Conservation (phyloP, 2,329 filamentous ascomycete genomes). For the Grosmannia penicillata region DNA sequence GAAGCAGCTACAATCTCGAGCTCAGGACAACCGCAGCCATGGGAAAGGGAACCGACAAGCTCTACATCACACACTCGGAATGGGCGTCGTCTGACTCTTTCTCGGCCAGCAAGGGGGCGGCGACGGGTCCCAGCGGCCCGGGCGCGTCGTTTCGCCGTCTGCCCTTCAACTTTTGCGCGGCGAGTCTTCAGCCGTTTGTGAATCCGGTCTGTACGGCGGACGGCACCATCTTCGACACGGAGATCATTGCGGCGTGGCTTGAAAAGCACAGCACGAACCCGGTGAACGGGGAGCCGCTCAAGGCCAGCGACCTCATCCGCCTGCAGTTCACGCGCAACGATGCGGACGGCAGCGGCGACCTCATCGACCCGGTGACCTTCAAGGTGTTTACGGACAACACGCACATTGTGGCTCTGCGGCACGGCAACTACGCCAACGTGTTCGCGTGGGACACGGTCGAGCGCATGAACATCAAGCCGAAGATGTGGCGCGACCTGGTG, state of each 20-base stretch:
- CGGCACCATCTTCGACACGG: constrained; percentile 88
- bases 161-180: constrained; percentile 95
- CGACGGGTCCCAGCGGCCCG: constrained; percentile 23
- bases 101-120: constrained; percentile 57
- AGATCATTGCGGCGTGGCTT: constrained; percentile 87
- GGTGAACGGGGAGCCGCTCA: constrained; percentile 65
- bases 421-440: constrained; percentile 77
- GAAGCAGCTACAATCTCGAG: no score
- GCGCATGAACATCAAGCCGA: constrained; percentile 88
- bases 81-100: constrained; percentile 88
- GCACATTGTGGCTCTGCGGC: constrained; percentile 77
- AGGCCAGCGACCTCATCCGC: constrained; percentile 72
- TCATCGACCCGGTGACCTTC: constrained; percentile 92
- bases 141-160: constrained; percentile 58
- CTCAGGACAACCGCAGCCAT: constrained; percentile 15
- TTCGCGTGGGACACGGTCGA: constrained; percentile 95
- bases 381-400: constrained; percentile 98
- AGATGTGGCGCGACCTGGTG: constrained; percentile 86
- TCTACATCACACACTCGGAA: constrained; percentile 86
- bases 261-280: constrained; percentile 90
- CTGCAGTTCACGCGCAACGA: constrained; percentile 88
- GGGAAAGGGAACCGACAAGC: constrained; percentile 41
- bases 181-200: constrained; percentile 87
- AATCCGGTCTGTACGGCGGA: constrained; percentile 82
- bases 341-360: constrained; percentile 57